Evolutionary conservation across 202 grass and related monocot genomes (phyloP), one percentile per base, ranked within the genome.

Genomic region (Cymbopogon flexuosus): DNA sequence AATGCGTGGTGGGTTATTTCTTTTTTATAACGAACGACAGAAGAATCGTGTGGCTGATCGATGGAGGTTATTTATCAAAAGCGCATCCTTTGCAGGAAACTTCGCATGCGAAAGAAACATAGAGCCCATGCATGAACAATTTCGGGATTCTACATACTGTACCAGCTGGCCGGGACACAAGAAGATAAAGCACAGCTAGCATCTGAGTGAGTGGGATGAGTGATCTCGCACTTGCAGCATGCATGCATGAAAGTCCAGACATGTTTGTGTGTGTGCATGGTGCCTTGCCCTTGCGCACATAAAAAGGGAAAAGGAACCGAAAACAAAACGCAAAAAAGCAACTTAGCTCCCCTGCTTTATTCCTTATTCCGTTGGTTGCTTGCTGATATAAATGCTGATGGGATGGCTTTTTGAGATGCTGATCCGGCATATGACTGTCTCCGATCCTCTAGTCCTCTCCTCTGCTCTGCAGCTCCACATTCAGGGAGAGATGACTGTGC

Each of bases 11-110:
- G 36, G 34, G 65, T 6, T 63, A 63, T 63, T 34, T 16, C 27
- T 63, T 63, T 63, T 13, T 63, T 63, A 34, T n/a, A 18, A 22
- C 3, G 8, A 23, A 36, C 45, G 12, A 41, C 46, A 47, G 13
- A 85, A 14, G 21, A 77, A 11, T 49, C 46, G 0, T 16, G 14
- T 46, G 43, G 43, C 13, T 15, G 43, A 5, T 46, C 3, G 42
- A 46, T 46, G 13, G 45, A 4, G 23, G 10, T 22, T 57, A 37
- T 6, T 21, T 21, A 39, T 6, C 8, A 18, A 64, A 10, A 54
- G 49, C 18, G 58, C 57, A 51, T 5, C 61, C 34, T 78, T 36
- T n/a, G 40, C 54, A 78, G 29, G 82, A 52, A 84, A 78, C 82
- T 84, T 84, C 30, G 59, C 21, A 4, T 10, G 35, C 36, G 10